These are phyloP conservation scores for Globisporangium solare DNA, from an alignment of 352 stramenopile species.

Conservation along the genomic window DNA sequence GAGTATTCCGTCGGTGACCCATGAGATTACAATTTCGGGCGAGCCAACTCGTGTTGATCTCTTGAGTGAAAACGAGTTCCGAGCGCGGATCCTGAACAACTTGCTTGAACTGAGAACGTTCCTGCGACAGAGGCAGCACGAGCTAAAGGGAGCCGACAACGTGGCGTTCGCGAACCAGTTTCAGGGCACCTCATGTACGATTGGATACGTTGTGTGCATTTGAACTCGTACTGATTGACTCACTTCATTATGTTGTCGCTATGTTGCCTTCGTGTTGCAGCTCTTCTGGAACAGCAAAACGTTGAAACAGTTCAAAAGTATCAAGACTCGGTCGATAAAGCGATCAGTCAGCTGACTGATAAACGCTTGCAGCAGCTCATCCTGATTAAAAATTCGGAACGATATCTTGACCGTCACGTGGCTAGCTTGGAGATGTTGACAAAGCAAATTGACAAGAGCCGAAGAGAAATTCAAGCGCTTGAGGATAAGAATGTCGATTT, in stretches of 20 bases:
- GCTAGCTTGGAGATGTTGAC: constrained; percentile 64
- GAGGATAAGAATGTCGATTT: constrained; percentile 76
- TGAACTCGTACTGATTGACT: neutral
- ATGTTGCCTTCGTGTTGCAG: constrained; percentile 2
- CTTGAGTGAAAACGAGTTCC: constrained; percentile 52
- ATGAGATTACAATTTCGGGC: neutral
- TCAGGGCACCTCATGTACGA: constrained; percentile 52
- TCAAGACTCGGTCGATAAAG: constrained; percentile 30
- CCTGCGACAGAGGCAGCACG: constrained; percentile 42
- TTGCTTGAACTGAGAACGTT: constrained; percentile 71
- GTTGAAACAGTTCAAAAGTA: constrained; percentile 38
- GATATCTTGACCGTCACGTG: constrained; percentile 71
- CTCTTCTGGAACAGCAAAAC: constrained; percentile 60
- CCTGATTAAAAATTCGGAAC: constrained; percentile 68
- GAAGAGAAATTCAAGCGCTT: constrained; percentile 51
- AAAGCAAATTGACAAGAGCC: constrained; percentile 68
- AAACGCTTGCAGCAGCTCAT: constrained; percentile 74
- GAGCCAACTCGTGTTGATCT: constrained; percentile 41
- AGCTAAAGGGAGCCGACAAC: constrained; percentile 32
- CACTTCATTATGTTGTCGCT: neutral
- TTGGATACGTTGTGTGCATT: neutral
- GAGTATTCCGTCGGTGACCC: neutral
- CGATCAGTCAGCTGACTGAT: constrained; percentile 45
- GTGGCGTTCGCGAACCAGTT: constrained; percentile 76
- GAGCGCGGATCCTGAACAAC: constrained; percentile 61